Base-by-base conservation (phyloP, 768 basidiomycete species). In the Saitozyma podzolica region DNA sequence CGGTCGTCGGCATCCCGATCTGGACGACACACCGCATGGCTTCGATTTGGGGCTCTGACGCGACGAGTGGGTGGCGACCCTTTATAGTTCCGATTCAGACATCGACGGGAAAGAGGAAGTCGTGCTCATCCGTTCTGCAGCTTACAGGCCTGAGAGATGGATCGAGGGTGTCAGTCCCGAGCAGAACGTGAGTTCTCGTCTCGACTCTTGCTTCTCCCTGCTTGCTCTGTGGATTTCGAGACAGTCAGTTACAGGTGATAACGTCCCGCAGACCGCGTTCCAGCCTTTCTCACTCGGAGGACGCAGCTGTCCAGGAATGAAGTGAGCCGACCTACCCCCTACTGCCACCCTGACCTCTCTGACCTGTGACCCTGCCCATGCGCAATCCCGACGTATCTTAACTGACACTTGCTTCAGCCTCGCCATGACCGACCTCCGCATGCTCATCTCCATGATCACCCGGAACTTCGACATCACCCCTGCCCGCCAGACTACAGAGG, bases 21-120 rank as follows among this genome's bases (percentile, higher is more conserved):
- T 56, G 45, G 52, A 61, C 60, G 6, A 52, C 54, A 9, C 60
- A 61, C n/a, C 52, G 54, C 8, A 47, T 43, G 6, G 49, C 29
- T 16, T 20, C 6, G 17, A 61, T 61, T 14, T 61, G 60, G 60
- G 60, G 60, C 9, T 8, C 47, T 6, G 60, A 61, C 43, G 60
- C 54, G 10, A 40, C 14, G 4, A 45, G 54, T 55, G n/a, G 50
- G 57, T 37, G n/a, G n/a, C n/a, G n/a, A n/a, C n/a, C 48, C 41
- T 41, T 16, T 8, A 58, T 17, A n/a, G n/a, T n/a, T n/a, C n/a
- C n/a, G n/a, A n/a, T n/a, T n/a, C n/a, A n/a, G 14, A 17, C 47
- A 6, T 48, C 6, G 19, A 48, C 6, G 14, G 2, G 47, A 10
- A 47, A 47, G n/a, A 29, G 2, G 29, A 29, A 29, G 5, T 5